A percentile compares a stretch with the other conserved stretches of the same genome.
These are phyloP conservation scores for Diaporthe eres DNA, from an alignment of 2,329 filamentous ascomycete genomes.

Conservation along the genomic window DNA sequence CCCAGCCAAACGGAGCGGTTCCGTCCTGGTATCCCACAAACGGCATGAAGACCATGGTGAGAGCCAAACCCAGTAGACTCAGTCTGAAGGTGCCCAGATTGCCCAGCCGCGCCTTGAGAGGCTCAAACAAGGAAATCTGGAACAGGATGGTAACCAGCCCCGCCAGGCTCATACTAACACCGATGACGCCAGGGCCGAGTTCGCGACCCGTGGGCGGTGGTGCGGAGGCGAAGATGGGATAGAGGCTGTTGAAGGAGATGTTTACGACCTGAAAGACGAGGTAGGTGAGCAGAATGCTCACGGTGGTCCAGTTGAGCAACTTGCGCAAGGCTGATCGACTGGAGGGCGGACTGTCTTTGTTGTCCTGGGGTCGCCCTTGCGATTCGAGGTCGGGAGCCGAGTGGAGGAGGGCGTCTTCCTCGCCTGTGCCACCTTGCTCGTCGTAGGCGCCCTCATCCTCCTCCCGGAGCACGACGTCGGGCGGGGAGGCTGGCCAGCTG, in stretches of 20 bases:
- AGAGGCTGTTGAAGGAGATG: constrained; percentile 94
- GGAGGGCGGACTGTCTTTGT: constrained; percentile 59
- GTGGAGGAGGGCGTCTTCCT: constrained; percentile 38
- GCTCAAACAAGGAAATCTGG: constrained; percentile 88
- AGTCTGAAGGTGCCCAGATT: constrained; percentile 88
- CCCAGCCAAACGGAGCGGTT: constrained; percentile 68
- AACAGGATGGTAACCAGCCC: constrained; percentile 90
- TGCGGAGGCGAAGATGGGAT: constrained; percentile 90
- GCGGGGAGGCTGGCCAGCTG: constrained; percentile 43
- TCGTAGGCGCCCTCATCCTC: constrained; percentile 44
- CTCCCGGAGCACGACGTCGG: constrained; percentile 21
- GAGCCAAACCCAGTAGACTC: constrained; percentile 82
- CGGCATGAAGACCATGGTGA: constrained; percentile 90
- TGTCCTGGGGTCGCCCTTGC: constrained; percentile 53
- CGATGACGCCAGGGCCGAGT: constrained; percentile 84
- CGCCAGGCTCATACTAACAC: constrained; percentile 86
- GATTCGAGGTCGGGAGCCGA: constrained; percentile 37
- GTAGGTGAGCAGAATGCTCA: constrained; percentile 87
- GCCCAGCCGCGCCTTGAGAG: constrained; percentile 82
- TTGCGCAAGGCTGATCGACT: constrained; percentile 63
- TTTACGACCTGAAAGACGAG: constrained; percentile 95
- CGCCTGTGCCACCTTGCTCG: constrained; percentile 29
- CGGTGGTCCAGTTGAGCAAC: constrained; percentile 83
- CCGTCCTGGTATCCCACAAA: constrained; percentile 85
- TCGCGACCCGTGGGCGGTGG: constrained; percentile 81